These are phyloP conservation scores for Coemansia sp. DNA, from an alignment of 192 early-diverging fungal genomes.

Conservation along the genomic window DNA sequence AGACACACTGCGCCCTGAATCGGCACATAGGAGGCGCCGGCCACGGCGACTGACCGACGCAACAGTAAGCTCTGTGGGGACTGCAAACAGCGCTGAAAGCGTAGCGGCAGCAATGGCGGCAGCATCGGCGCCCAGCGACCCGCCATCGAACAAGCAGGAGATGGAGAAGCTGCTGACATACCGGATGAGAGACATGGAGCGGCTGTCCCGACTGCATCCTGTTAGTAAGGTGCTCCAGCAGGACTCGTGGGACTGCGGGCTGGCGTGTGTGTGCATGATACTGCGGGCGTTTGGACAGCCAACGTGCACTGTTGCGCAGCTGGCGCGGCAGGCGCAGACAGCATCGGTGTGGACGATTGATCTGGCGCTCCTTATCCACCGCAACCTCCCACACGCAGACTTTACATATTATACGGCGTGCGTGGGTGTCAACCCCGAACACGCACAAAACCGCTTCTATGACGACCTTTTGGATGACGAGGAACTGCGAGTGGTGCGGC, in stretches of 20 bases:
- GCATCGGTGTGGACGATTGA: constrained; percentile 91
- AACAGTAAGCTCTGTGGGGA: constrained; percentile 19
- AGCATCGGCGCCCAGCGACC: background rate
- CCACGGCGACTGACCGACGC: constrained; percentile 26
- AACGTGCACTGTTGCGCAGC: constrained; percentile 57
- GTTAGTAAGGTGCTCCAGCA: constrained; percentile 54
- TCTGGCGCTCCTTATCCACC: constrained; percentile 73
- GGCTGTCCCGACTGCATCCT: constrained; percentile 46
- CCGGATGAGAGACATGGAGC: constrained; percentile 39
- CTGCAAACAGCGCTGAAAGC: constrained; percentile 10
- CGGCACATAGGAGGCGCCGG: constrained; percentile 2
- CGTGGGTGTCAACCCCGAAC: constrained; percentile 77
- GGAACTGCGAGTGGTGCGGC: constrained; percentile 66
- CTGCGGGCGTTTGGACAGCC: constrained; percentile 63
- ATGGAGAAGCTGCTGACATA: constrained; percentile 31
- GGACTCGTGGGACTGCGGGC: constrained; percentile 81
- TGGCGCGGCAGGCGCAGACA: constrained; percentile 57
- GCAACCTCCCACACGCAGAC: constrained; percentile 66
- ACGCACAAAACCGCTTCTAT: constrained; percentile 70
- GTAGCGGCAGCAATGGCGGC: background rate
- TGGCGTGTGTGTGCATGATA: constrained; percentile 82
- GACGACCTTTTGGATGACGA: constrained; percentile 67
- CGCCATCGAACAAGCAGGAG: constrained; percentile 24
- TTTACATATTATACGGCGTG: constrained; percentile 92
- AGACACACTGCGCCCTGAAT: constrained; percentile 11